Conservation (phyloP, 257 asterid species). For the Galeopsis tetrahit region DNA sequence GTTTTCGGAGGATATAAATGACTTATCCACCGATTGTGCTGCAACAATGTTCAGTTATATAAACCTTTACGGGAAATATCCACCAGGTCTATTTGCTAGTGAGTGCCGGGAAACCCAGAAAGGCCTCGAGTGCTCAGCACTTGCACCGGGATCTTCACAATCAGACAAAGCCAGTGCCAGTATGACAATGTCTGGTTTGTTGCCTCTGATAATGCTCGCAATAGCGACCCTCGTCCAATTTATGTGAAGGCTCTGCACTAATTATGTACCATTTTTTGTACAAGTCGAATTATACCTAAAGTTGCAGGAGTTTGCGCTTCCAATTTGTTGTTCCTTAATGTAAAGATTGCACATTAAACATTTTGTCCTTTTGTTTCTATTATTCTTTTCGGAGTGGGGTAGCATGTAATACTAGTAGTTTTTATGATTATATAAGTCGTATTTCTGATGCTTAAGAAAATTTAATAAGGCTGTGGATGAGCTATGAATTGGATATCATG, state of each 20-base stretch:
- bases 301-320: slow-evolving; percentile 23
- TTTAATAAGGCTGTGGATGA: not conserved
- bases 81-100: slow-evolving; percentile 74
- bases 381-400: not conserved
- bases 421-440: not conserved
- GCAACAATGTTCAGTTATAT: slow-evolving; percentile 85
- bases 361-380: not conserved
- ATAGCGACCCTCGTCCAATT: slow-evolving; percentile 36
- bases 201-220: slow-evolving; percentile 41
- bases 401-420: not conserved
- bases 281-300: slow-evolving; percentile 11
- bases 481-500: not conserved
- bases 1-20: slow-evolving; percentile 46
- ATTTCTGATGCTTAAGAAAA: not conserved
- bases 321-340: not conserved
- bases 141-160: slow-evolving; percentile 37
- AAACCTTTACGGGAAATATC: slow-evolving; percentile 73
- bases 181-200: slow-evolving; percentile 30
- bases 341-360: not conserved
- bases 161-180: slow-evolving; percentile 34
- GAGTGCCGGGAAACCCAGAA: slow-evolving; percentile 50
- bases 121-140: slow-evolving; percentile 65
- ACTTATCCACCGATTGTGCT: slow-evolving; percentile 67
- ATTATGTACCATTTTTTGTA: slow-evolving; percentile 25
- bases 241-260: slow-evolving; percentile 34